Evolutionary conservation across 345 rosid genomes (phyloP), one percentile per base, ranked within the genome.

Genomic region (Crucihimalaya himalaica): DNA sequence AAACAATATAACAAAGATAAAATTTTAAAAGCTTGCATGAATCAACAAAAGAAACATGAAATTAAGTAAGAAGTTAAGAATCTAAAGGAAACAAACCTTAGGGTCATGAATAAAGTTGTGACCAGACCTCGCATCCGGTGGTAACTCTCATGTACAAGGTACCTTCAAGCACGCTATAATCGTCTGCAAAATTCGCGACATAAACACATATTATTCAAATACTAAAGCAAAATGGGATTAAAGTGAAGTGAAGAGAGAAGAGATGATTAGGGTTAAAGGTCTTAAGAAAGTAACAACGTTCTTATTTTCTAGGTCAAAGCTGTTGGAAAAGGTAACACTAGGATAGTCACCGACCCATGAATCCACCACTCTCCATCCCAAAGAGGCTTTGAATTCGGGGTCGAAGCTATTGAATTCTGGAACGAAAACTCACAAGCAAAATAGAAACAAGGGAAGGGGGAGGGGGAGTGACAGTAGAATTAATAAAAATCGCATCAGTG

Each of bases 341-440:
- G 98, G 98, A 78, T 94, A 97, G 12, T 94, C 98, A 50, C 98
- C 98, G 4, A 94, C 85, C 98, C 98, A 94, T 9, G 97, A 85
- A 75, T 94, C 91, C 19, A 91, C 96, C 34, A 94, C 97, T 75
- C 96, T 86, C 98, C 98, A 94, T 29, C 98, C 98, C 25, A 94
- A 86, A 29, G 97, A 94, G 23, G 98, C 91, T 83, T 94, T 94
- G 19, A 94, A 91, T 79, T 94, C 97, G n/a, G n/a, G n/a, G n/a
- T n/a, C n/a, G n/a, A n/a, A n/a, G n/a, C n/a, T n/a, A n/a, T n/a
- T n/a, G n/a, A n/a, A n/a, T n/a, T n/a, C n/a, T n/a, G n/a, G n/a
- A n/a, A n/a, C n/a, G n/a, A n/a, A n/a, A n/a, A n/a, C n/a, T n/a
- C n/a, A n/a, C n/a, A n/a, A n/a, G n/a, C n/a, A n/a, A n/a, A n/a